Base-by-base conservation (phyloP, 768 basidiomycete genomes). In the Gymnopilus dilepis region DNA sequence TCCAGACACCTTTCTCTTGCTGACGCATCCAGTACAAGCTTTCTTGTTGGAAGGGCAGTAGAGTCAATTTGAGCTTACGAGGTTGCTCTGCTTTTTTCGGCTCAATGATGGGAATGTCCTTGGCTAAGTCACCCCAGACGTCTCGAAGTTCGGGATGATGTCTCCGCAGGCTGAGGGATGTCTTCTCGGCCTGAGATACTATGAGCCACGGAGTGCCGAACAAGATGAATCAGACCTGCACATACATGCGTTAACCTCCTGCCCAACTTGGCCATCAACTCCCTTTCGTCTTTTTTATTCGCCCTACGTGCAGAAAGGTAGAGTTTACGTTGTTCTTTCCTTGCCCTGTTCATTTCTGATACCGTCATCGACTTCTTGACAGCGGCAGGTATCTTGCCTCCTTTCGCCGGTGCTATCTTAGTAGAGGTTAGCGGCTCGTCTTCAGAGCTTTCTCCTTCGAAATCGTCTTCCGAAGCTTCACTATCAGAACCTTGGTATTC, bases 1-100 rank as follows among this genome's bases (percentile, higher is more conserved):
- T 79, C 93, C 96, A 99, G 2, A 86, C 76, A 6, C 91, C 84
- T 56, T 88, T 78, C 73, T 99, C 97, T 77, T 99, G 97, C 70
- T 93, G 83, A 66, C 86, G 85, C 94, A 99, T 97, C 97, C 97
- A 99, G 69, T 81, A 89, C 64, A 99, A 79, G 76, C 93, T 94
- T 77, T 99, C 97, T 55, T 85, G 86, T 73, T 99, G 97, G 84
- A 99, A 99, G 0, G 96, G 97, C 34, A 99, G 79, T 3, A 99
- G 83, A 0, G 84, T 87, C 52, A 93, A 83, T 72, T 94, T 97
- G 61, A 99, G 78, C n/a, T 87, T 88, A 2, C 77, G 78, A 2
- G 97, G 96, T 59, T 96, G 95, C 28, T 84, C 84, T 48, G 90
- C 91, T 67, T 86, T 85, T 53, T 84, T 76, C 2, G 95, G 94